Conservation (phyloP, 2,329 filamentous ascomycete species). For the Elsinoe necatrix region DNA sequence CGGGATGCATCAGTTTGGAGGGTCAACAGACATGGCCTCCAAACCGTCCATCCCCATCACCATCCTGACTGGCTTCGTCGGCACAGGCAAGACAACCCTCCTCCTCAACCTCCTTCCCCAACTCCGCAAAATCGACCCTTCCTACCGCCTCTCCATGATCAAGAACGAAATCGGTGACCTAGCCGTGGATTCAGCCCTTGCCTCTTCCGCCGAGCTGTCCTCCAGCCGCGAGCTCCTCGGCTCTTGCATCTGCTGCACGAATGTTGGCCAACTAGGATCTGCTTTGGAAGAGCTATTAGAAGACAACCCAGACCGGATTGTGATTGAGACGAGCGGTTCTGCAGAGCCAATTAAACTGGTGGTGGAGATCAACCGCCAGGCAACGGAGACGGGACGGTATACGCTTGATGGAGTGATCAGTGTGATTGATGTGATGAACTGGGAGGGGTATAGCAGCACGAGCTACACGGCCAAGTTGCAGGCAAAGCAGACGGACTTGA, state of each 20-base stretch:
- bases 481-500: constrained; percentile 79
- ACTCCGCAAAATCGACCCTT: constrained; percentile 73
- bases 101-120: constrained; percentile 92
- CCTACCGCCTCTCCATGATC: constrained; percentile 85
- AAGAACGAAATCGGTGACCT: constrained; percentile 98
- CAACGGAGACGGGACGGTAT: constrained; percentile 60
- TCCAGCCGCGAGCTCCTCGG: constrained; percentile 90
- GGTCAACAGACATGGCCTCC: constrained; percentile 1
- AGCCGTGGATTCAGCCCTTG: constrained; percentile 86
- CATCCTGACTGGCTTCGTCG: constrained; percentile 91
- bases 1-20: too few species aligned
- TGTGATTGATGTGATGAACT: constrained; percentile 92
- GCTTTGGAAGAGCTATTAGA: constrained; percentile 67
- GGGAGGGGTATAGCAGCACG: constrained; percentile 85
- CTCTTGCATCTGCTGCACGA: constrained; percentile 97
- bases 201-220: constrained; percentile 70
- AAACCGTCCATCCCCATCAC: constrained; percentile 63
- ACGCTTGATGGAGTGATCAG: constrained; percentile 78
- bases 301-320: constrained; percentile 67
- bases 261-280: constrained; percentile 79
- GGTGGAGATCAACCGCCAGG: constrained; percentile 77
- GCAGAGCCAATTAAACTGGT: constrained; percentile 78
- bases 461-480: constrained; percentile 83
- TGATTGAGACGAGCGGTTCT: constrained; percentile 86
- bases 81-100: constrained; percentile 91